Conservation (phyloP, 371 early-diverging fungal species). For the Entomophthora muscae region DNA sequence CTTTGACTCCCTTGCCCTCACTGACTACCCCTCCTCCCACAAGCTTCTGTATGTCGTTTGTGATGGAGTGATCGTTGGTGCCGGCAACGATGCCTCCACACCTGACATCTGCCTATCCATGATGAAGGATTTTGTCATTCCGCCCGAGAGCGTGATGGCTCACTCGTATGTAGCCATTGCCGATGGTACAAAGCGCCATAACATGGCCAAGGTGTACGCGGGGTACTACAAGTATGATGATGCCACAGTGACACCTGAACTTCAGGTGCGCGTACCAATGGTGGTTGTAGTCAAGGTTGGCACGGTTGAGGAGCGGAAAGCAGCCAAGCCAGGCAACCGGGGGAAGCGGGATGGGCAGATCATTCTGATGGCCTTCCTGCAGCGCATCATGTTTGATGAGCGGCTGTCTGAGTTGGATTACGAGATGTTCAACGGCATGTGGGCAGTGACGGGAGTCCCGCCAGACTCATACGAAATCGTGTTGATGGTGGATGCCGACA, state of each 20-base stretch:
- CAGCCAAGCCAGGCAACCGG: conserved; percentile 76
- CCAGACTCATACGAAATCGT: conserved; percentile 73
- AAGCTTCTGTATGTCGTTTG: conserved; percentile 83
- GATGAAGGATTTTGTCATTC: conserved; percentile 57
- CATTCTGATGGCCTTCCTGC: conserved; percentile 91
- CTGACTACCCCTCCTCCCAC: conserved; percentile 78
- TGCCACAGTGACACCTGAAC: conserved; percentile 23
- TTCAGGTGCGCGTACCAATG: conserved; percentile 53
- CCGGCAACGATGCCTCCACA: conserved; percentile 53
- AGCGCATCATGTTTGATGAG: conserved; percentile 84
- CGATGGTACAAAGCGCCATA: conserved; percentile 78
- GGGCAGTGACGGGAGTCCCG: conserved; percentile 55
- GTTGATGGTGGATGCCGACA: conserved; percentile 97
- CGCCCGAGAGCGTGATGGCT: conserved; percentile 37
- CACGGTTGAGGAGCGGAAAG: conserved; percentile 43
- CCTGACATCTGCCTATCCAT: conserved; percentile 65
- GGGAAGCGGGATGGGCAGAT: conserved; percentile 98
- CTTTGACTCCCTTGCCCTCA: conserved; percentile 82
- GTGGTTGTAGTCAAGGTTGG: conserved; percentile 89
- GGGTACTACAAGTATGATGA: conserved; percentile 67
- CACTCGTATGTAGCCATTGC: conserved; percentile 87
- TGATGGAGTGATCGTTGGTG: conserved; percentile 70
- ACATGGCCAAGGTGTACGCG: conserved; percentile 87
- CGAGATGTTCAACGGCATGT: conserved; percentile 81
- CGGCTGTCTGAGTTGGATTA: conserved; percentile 90